A percentile compares a stretch with the other conserved stretches of the same genome.
Conservation (phyloP, 495 filamentous ascomycete genomes). For the Lasiosphaeriaceae sp. region DNA sequence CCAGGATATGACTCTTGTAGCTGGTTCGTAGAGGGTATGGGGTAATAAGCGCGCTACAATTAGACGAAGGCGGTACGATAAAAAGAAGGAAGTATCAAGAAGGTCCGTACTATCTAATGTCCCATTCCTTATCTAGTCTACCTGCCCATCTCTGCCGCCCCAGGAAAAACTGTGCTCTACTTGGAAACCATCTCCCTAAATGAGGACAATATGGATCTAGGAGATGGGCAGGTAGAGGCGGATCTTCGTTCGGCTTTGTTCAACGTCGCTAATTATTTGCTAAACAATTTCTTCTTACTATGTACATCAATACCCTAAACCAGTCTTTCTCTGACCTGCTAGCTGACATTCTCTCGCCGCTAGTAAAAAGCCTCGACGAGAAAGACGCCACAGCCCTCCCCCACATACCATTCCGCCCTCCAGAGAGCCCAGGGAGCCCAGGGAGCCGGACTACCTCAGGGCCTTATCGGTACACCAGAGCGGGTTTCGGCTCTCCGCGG, state of each 20-base stretch:
- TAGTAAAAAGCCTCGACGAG: conserved; percentile 15
- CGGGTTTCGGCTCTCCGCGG: conserved; percentile 15
- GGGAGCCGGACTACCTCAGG: conserved; percentile 3
- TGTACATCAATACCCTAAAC: conserved; percentile 12
- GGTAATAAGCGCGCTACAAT: too few relatives aligned
- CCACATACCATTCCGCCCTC: conserved; percentile 17
- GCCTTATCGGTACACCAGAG: conserved; percentile 15
- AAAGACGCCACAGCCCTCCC: conserved; percentile 20
- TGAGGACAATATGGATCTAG: conserved; percentile 13
- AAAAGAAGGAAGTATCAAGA: too few relatives aligned
- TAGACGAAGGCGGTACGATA: too few relatives aligned
- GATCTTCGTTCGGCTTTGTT: conserved; percentile 14
- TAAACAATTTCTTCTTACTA: conserved; percentile 26
- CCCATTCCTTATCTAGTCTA: too few relatives aligned
- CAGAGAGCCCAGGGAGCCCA: conserved; percentile 10
- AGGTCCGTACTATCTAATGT: too few relatives aligned
- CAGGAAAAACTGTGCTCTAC: too few relatives aligned
- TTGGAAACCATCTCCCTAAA: conserved; percentile 11
- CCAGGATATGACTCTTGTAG: too few relatives aligned
- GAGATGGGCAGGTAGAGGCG: not conserved
- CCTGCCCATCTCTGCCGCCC: too few relatives aligned
- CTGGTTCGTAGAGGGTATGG: too few relatives aligned
- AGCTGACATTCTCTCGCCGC: not conserved
- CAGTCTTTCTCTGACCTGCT: not conserved
- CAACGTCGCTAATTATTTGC: conserved; percentile 22